Percentiles rank a stretch among this genome's conserved stretches.
Conservation (phyloP, 306 rosid genomes). For the Psophocarpus tetragonolobus region DNA sequence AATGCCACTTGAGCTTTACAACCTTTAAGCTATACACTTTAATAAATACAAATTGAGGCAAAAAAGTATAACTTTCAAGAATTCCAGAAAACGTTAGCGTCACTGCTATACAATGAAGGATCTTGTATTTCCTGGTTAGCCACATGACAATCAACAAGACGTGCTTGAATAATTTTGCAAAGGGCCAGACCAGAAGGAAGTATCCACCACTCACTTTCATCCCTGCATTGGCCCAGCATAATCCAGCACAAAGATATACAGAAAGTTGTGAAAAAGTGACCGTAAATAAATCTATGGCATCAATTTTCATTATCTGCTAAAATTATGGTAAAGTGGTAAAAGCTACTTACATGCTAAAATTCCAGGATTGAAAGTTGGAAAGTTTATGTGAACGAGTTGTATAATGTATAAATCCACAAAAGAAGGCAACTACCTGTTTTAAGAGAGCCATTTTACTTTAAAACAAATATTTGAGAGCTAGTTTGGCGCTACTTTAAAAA, state of each 20-base stretch:
- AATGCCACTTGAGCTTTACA: conserved; percentile 14
- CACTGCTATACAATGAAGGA: conserved; percentile 76
- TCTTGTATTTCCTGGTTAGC: conserved; percentile 98
- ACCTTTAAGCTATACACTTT: conserved; percentile 37
- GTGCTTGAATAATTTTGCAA: conserved; percentile 82
- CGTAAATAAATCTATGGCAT: not conserved
- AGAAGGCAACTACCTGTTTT: conserved; percentile 79
- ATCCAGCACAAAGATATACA: not conserved
- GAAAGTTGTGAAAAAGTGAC: conserved; percentile 23
- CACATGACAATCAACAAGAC: conserved; percentile 78
- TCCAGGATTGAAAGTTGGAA: conserved; percentile 78
- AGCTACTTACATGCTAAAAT: conserved; percentile 79
- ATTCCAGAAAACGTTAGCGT: conserved; percentile 84
- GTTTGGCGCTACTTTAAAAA: not conserved
- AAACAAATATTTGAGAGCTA: conserved; percentile 23
- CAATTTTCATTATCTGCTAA: conserved; percentile 25
- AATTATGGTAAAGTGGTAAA: not conserved
- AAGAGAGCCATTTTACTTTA: conserved; percentile 17
- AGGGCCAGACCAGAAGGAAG: conserved; percentile 80
- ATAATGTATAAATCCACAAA: conserved; percentile 84
- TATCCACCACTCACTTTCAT: conserved; percentile 99
- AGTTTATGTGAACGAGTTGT: conserved; percentile 53
- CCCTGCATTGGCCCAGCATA: conserved; percentile 61
- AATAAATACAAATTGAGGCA: not conserved
- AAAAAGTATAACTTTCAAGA: conserved; percentile 39